Percentiles rank a stretch among this genome's conserved stretches.
Evolutionary conservation across 2,329 filamentous ascomycete genomes (phyloP).

Genomic region (Cladosporium sp.): DNA sequence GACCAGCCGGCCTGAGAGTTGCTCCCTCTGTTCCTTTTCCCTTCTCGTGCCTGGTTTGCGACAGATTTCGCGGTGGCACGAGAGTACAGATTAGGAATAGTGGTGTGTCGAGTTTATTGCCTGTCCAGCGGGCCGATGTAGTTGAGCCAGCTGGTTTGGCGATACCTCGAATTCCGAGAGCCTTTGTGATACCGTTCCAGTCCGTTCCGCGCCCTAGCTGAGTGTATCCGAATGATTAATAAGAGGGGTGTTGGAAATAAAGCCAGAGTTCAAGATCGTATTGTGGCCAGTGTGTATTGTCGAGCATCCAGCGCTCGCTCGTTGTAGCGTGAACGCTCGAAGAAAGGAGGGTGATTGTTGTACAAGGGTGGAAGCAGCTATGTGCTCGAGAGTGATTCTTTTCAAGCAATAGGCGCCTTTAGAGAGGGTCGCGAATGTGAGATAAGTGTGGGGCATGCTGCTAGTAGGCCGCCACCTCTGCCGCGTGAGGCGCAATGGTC

Average conservation of each 20-base stretch:
- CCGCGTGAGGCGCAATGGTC: slow-evolving; percentile 29
- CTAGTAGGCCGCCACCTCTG: slow-evolving; percentile 36
- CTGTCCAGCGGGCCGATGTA: slow-evolving; percentile 8
- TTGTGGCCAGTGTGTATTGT: not conserved
- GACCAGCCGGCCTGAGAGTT: slow-evolving; percentile 16
- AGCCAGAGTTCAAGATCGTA: not conserved
- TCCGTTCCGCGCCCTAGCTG: slow-evolving; percentile 10
- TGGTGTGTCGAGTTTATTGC: slow-evolving; percentile 4
- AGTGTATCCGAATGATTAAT: slow-evolving; percentile 18
- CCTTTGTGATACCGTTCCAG: slow-evolving; percentile 11
- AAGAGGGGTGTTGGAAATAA: not conserved
- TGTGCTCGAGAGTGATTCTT: not conserved
- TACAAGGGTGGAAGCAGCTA: slow-evolving; percentile 3
- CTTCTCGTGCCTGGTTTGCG: slow-evolving; percentile 6
- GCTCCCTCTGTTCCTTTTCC: not conserved
- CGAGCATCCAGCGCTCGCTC: slow-evolving; percentile 17
- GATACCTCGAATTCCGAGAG: slow-evolving; percentile 7
- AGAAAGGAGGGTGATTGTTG: slow-evolving; percentile 11
- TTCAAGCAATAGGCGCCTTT: not conserved
- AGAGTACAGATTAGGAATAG: slow-evolving; percentile 9
- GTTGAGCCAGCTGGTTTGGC: slow-evolving; percentile 16
- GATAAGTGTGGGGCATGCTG: not conserved
- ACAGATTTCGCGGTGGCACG: slow-evolving; percentile 10
- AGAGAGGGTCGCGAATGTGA: slow-evolving; percentile 11
- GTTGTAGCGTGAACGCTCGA: slow-evolving; percentile 11